Evolutionary conservation across 768 basidiomycete species (phyloP).

Genomic region (Suillus fuscotomentosus): DNA sequence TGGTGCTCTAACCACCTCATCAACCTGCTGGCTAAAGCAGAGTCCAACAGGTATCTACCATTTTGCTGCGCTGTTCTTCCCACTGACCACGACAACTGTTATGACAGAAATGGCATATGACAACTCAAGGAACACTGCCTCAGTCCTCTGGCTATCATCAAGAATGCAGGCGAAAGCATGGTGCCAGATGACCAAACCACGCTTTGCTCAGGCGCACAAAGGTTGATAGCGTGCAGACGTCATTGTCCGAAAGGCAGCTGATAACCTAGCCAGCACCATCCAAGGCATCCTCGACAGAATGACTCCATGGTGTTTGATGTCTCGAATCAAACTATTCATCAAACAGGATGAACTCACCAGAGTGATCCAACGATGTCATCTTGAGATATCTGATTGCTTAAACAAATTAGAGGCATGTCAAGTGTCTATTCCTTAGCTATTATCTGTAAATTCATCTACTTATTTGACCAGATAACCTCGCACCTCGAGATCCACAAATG

Average conservation of each 20-base stretch:
- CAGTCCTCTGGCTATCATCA: slow-evolving; percentile 38
- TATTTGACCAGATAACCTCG: slow-evolving; percentile 38
- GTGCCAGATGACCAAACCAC: slow-evolving; percentile 29
- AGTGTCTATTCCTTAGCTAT: background rate
- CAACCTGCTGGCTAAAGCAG: slow-evolving; percentile 45
- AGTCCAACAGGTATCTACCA: slow-evolving; percentile 42
- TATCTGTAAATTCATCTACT: slow-evolving; percentile 6
- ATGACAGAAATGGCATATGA: slow-evolving; percentile 38
- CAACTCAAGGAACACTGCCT: slow-evolving; percentile 49
- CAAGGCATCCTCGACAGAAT: slow-evolving; percentile 38
- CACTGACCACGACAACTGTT: slow-evolving; percentile 3
- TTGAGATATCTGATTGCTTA: slow-evolving; percentile 45
- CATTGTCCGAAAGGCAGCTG: background rate
- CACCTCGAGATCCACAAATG: slow-evolving; percentile 46
- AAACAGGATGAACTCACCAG: slow-evolving; percentile 42
- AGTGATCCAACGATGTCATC: slow-evolving; percentile 47
- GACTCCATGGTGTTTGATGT: slow-evolving; percentile 41
- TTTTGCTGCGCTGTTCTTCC: background rate
- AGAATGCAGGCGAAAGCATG: slow-evolving; percentile 29
- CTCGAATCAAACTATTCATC: slow-evolving; percentile 41
- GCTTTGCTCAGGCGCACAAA: slow-evolving; percentile 31
- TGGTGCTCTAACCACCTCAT: slow-evolving; percentile 43
- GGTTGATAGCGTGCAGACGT: slow-evolving; percentile 21
- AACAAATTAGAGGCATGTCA: slow-evolving; percentile 43
- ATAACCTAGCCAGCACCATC: slow-evolving; percentile 26